Percentiles rank a stretch among this genome's conserved stretches.
Conservation (phyloP, 1,284 basidiomycete genomes). For the Phellopilus nigrolimitatus region DNA sequence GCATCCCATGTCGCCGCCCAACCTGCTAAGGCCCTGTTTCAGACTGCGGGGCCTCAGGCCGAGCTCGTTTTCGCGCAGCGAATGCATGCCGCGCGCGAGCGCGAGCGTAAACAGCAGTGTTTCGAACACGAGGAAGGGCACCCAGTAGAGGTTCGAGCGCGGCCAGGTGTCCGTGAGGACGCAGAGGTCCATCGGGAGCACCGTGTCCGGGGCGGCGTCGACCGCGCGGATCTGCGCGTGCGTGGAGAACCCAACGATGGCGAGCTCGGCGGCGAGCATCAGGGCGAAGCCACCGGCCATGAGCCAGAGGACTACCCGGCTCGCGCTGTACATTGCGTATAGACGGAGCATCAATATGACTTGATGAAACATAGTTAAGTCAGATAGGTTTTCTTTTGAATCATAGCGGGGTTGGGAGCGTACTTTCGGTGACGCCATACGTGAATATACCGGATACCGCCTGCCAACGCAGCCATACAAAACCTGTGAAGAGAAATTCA, state of each 20-base stretch:
- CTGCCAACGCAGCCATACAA: slow-evolving; percentile 19
- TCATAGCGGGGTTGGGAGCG: not conserved
- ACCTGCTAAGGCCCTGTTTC: slow-evolving; percentile 16
- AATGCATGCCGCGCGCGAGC: slow-evolving; percentile 16
- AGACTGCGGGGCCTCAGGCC: slow-evolving; percentile 14
- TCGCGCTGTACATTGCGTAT: slow-evolving; percentile 26
- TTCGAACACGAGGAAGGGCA: slow-evolving; percentile 20
- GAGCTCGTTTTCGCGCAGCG: slow-evolving; percentile 14
- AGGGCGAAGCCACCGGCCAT: slow-evolving; percentile 16
- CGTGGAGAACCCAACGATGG: slow-evolving; percentile 21
- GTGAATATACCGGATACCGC: slow-evolving; percentile 17
- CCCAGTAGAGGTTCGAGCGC: slow-evolving; percentile 17
- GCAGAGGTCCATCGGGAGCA: slow-evolving; percentile 7
- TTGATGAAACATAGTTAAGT: slow-evolving; percentile 15
- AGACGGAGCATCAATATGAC: slow-evolving; percentile 25
- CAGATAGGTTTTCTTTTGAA: not conserved
- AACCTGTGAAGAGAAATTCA: slow-evolving; percentile 2
- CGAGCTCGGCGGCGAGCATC: slow-evolving; percentile 19
- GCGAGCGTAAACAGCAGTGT: slow-evolving; percentile 21
- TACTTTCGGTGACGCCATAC: slow-evolving; percentile 23
- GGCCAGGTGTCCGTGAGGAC: slow-evolving; percentile 16
- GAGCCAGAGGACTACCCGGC: slow-evolving; percentile 16
- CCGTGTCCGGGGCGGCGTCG: slow-evolving; percentile 5
- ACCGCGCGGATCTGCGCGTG: slow-evolving; percentile 20
- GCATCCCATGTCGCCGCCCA: not conserved